These are phyloP conservation scores for Metschnikowia proteae DNA, from an alignment of 805 yeast genomes.

Conservation along the genomic window DNA sequence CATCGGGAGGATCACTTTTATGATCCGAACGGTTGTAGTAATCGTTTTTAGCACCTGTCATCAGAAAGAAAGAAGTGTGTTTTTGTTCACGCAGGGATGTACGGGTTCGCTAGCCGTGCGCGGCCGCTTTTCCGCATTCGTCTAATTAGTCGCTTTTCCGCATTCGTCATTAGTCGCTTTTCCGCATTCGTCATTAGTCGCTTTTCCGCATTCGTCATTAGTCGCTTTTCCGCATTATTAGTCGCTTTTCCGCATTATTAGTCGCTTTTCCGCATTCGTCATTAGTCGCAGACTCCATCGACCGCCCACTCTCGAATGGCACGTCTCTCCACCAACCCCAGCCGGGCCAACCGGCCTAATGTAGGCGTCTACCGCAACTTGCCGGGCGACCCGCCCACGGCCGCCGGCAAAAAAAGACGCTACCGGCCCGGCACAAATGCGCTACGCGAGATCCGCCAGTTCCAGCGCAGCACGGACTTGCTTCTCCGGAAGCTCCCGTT, in stretches of 20 bases:
- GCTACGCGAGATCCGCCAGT: slow-evolving; percentile 61
- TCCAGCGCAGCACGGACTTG: slow-evolving; percentile 64
- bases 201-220: slow-evolving; percentile 1
- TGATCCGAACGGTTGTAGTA: no score
- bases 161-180: neutral
- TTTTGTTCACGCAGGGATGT: no score
- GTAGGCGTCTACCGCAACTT: slow-evolving; percentile 44
- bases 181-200: neutral
- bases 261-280: neutral
- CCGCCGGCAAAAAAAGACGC: slow-evolving; percentile 28
- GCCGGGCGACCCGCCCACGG: slow-evolving; percentile 51
- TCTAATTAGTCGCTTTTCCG: neutral
- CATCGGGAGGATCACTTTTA: no score
- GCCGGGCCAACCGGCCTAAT: slow-evolving; percentile 10
- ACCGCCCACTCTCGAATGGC: slow-evolving; percentile 8
- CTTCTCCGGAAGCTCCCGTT: slow-evolving; percentile 71
- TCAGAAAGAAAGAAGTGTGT: no score
- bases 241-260: no score
- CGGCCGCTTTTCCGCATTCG: neutral
- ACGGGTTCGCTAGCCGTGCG: no score
- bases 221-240: neutral
- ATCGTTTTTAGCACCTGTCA: no score
- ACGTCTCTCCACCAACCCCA: slow-evolving; percentile 13
- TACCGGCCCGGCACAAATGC: slow-evolving; percentile 67
- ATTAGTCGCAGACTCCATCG: neutral